These are phyloP conservation scores for Endocalyx cinctus DNA, from an alignment of 2,329 filamentous ascomycete species.

Conservation along the genomic window DNA sequence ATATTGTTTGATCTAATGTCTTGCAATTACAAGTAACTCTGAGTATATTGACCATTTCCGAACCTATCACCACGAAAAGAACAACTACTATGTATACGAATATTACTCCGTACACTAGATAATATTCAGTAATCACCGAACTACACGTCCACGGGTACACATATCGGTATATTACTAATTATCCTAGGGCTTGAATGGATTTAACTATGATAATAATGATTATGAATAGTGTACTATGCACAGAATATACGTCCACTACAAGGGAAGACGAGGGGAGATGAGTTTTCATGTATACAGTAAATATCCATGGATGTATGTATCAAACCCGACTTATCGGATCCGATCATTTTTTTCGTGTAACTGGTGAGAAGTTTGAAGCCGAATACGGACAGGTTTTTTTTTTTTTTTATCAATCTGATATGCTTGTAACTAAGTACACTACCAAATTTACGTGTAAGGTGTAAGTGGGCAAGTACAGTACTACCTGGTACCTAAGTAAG, in stretches of 20 bases:
- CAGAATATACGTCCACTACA: neutral
- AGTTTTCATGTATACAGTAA: no score
- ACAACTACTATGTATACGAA: neutral
- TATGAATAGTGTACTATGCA: neutral
- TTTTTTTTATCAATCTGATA: neutral
- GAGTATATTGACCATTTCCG: neutral
- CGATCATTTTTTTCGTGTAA: no score
- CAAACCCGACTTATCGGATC: no score
- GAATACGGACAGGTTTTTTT: neutral
- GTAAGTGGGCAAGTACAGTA: neutral
- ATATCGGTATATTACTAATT: neutral
- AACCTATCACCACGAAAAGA: no score
- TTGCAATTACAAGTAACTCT: neutral
- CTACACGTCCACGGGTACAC: no score
- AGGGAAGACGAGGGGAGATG: neutral
- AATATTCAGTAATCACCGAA: neutral
- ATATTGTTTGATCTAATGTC: no score
- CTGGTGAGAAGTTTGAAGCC: neutral
- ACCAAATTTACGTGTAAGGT: neutral
- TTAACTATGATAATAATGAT: neutral
- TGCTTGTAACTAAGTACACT: neutral
- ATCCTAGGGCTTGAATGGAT: no score
- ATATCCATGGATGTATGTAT: no score
- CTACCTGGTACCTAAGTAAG: no score
- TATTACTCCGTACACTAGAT: neutral